Evolutionary conservation across 2,329 filamentous ascomycete genomes (phyloP), one percentile per base, ranked within the genome.

Genomic region (Colletotrichum horii): DNA sequence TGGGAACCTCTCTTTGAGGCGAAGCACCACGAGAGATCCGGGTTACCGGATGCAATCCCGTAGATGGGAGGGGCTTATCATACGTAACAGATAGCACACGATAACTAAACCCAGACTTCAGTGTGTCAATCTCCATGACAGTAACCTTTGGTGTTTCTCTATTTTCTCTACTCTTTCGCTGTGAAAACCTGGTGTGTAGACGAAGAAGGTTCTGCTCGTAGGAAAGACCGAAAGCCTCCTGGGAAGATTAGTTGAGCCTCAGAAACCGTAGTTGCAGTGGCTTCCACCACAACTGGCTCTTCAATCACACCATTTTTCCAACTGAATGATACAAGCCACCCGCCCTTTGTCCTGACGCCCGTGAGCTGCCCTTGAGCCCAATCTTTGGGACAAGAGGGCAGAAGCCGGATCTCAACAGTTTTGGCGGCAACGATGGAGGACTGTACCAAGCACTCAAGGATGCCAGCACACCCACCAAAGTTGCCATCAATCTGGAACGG

Each of bases 401-500:
- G 43, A 19, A 75, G 52, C 5, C 60, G 64, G 3, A 77, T 72
- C 43, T 75, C 70, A n/a, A 75, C 38, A 6, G 34, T 19, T 4
- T 66, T 48, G 14, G 15, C 9, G 19, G 28, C 19, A 9, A 52
- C 26, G 2, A 70, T 19, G 30, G n/a, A 61, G 4, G 76, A 77
- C 26, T 77, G 75, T 2, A 71, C 26, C 19, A 77, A 28, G 26
- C 76, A 75, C 61, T 77, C 75, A 12, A 77, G 38, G 14, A 89
- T 84, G 8, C 84, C 87, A 8, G 85, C 84, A 4, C 84, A 83
- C 12, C 85, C 84, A 5, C 88, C 88, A 76, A 88, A 87, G 73
- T 89, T 89, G 6, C 88, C 88, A 74, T 89, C 88, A 12, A 88
- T 87, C 78, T 89, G 88, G 77, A 89, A 88, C n/a, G 77, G 78